A percentile compares a stretch with the other conserved stretches of the same genome.
phyloP scores from a whole-genome alignment of 2,329 filamentous ascomycete genomes.

The Cadophora sp. region DNA sequence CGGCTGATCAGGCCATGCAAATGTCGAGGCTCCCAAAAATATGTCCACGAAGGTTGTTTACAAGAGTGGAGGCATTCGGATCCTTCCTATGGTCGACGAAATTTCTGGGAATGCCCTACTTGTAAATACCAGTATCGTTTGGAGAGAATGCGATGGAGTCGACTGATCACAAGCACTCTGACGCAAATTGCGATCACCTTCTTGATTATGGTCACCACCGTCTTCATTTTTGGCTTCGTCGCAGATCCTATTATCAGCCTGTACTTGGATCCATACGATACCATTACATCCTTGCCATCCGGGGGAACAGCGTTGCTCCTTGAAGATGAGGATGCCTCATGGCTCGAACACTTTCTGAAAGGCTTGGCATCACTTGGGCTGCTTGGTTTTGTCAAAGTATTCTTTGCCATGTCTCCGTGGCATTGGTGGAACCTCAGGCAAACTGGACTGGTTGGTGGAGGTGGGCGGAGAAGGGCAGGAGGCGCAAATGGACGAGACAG shows the following conservation, averaged over 20 bases:
- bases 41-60: slow-evolving; percentile 92
- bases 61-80: slow-evolving; percentile 81
- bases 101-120: slow-evolving; percentile 88
- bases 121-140: slow-evolving; percentile 85
- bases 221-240: slow-evolving; percentile 88
- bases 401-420: slow-evolving; percentile 76
- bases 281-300: slow-evolving; percentile 54
- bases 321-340: slow-evolving; percentile 62
- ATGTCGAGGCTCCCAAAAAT: slow-evolving; percentile 92
- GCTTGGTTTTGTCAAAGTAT: slow-evolving; percentile 82
- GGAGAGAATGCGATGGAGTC: slow-evolving; percentile 77
- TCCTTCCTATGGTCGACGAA: slow-evolving; percentile 66
- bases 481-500: slow-evolving; percentile 76
- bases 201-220: slow-evolving; percentile 69
- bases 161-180: slow-evolving; percentile 69
- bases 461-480: slow-evolving; percentile 57
- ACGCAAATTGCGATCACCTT: slow-evolving; percentile 76
- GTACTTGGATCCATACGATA: slow-evolving; percentile 79
- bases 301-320: slow-evolving; percentile 51
- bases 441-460: slow-evolving; percentile 60
- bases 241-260: slow-evolving; percentile 92
- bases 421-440: slow-evolving; percentile 77
- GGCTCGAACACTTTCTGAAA: slow-evolving; percentile 86
- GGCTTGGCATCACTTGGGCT: slow-evolving; percentile 90
- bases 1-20: slow-evolving; percentile 87